Evolutionary conservation across 768 basidiomycete genomes (phyloP).

Genomic region (Paxillus ammoniavirescens): DNA sequence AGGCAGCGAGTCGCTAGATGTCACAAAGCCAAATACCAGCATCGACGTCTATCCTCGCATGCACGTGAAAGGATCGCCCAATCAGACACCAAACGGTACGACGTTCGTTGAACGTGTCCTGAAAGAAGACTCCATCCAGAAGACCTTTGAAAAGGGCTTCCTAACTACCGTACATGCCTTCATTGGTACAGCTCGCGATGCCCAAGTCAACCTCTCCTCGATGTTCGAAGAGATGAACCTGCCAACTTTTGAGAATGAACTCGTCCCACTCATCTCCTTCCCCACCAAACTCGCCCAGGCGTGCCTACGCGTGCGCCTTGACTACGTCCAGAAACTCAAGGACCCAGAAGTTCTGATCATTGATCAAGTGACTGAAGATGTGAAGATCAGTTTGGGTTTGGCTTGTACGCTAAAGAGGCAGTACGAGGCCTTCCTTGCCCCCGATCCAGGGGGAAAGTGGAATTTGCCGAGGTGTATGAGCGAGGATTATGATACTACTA

Average conservation of each 20-base stretch:
- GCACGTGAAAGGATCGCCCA: slow-evolving; percentile 35
- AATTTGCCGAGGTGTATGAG: slow-evolving; percentile 84
- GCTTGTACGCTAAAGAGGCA: slow-evolving; percentile 95
- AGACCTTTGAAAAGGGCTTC: slow-evolving; percentile 90
- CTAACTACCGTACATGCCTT: slow-evolving; percentile 85
- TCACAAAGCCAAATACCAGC: slow-evolving; percentile 74
- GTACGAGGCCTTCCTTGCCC: slow-evolving; percentile 86
- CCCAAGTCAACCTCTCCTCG: slow-evolving; percentile 76
- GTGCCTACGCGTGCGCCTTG: slow-evolving; percentile 82
- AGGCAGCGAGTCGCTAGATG: slow-evolving; percentile 86
- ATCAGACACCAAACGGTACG: slow-evolving; percentile 58
- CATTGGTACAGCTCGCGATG: slow-evolving; percentile 81
- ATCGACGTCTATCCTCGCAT: slow-evolving; percentile 44
- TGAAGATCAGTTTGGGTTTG: slow-evolving; percentile 86
- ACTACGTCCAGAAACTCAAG: slow-evolving; percentile 83
- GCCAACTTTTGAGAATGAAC: slow-evolving; percentile 85
- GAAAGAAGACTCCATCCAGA: slow-evolving; percentile 95
- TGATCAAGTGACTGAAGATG: slow-evolving; percentile 91
- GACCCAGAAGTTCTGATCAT: slow-evolving; percentile 89
- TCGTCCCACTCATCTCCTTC: slow-evolving; percentile 92
- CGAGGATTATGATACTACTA: slow-evolving; percentile 86
- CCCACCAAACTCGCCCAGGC: slow-evolving; percentile 94
- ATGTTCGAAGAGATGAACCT: slow-evolving; percentile 87
- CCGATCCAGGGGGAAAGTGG: slow-evolving; percentile 88
- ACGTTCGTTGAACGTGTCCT: slow-evolving; percentile 92